phyloP scores from a whole-genome alignment of 805 yeast genomes.

The Starmerella davenportii region DNA sequence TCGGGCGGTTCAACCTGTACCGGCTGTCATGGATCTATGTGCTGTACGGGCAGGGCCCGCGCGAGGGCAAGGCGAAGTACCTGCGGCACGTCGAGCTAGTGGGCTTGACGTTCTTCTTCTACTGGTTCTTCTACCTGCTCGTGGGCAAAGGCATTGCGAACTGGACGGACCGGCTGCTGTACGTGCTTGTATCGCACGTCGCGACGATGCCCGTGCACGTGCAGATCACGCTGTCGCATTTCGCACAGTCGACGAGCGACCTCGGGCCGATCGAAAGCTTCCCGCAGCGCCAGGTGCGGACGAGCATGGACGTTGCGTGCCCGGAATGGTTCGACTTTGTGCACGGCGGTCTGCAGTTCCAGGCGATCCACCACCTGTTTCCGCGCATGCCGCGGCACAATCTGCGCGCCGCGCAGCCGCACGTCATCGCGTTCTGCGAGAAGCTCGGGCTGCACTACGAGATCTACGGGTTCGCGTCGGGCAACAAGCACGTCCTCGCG shows the following conservation, averaged over 20 bases:
- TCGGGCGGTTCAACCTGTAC: slow-evolving; percentile 76
- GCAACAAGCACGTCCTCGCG: slow-evolving; percentile 52
- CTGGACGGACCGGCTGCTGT: slow-evolving; percentile 36
- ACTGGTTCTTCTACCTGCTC: slow-evolving; percentile 63
- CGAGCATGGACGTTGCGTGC: slow-evolving; percentile 91
- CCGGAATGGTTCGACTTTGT: slow-evolving; percentile 82
- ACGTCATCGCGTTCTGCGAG: slow-evolving; percentile 55
- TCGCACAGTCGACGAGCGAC: slow-evolving; percentile 86
- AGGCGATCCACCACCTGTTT: slow-evolving; percentile 75
- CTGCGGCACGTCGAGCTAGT: slow-evolving; percentile 58
- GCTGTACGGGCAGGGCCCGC: slow-evolving; percentile 60
- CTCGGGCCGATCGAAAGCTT: slow-evolving; percentile 66
- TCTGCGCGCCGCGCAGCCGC: slow-evolving; percentile 54
- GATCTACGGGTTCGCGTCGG: slow-evolving; percentile 67
- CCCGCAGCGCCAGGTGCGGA: slow-evolving; percentile 61
- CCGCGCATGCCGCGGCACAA: slow-evolving; percentile 84
- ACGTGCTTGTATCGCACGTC: slow-evolving; percentile 54
- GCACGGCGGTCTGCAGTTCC: slow-evolving; percentile 87
- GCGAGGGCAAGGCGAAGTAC: slow-evolving; percentile 71
- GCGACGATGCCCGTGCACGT: slow-evolving; percentile 87
- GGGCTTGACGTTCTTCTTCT: slow-evolving; percentile 53
- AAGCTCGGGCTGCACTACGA: slow-evolving; percentile 63
- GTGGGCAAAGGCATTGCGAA: slow-evolving; percentile 36
- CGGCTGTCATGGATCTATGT: slow-evolving; percentile 65
- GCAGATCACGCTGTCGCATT: slow-evolving; percentile 75